Base-by-base conservation (phyloP, 169 alveolate genomes). In the Plasmodium yoelii region DNA sequence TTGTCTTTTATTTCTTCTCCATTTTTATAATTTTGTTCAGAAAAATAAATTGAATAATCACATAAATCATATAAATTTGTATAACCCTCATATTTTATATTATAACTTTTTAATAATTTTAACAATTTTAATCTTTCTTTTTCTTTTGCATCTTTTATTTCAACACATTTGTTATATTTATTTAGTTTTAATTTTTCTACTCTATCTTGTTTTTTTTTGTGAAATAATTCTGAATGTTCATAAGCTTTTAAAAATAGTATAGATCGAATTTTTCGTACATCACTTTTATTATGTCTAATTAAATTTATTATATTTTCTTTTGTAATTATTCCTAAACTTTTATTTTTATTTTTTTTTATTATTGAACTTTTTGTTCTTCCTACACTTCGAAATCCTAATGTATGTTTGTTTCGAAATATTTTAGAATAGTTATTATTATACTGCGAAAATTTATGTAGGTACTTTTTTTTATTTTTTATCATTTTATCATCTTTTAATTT, bases 181-280 rank as follows among this genome's bases (percentile, higher is more conserved):
- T 18, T 47, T 56, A 77, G 28, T 2, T 77, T 64, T 8, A 39
- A 34, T 9, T 44, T 61, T 22, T 77, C 77, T 2, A n/a, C 19
- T 24, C 65, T 51, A 68, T 77, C 46, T 77, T 77, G 59, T 44
- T 39, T 77, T 53, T 77, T 56, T 57, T 63, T 77, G 6, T 77
- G 88, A 64, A 46, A 18, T 34, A 77, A 59, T 68, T 77, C 88
- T 8, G 88, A 65, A 63, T 77, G 44, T 64, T 77, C 88, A 51
- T 77, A 77, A 24, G 88, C 88, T 55, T 53, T 77, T 10, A 77
- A 56, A 68, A 77, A 77, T 49, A 77, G 46, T 2, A 51, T 51
- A 51, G 63, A 64, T 6, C 88, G 8, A 13, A 77, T 65, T 57
- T 64, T 77, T 15, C 53, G 63, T 42, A 49, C 39, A 68, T 77